Evolutionary conservation across 169 alveolate genomes (phyloP).

Genomic region (Cryptosporidium sp.): DNA sequence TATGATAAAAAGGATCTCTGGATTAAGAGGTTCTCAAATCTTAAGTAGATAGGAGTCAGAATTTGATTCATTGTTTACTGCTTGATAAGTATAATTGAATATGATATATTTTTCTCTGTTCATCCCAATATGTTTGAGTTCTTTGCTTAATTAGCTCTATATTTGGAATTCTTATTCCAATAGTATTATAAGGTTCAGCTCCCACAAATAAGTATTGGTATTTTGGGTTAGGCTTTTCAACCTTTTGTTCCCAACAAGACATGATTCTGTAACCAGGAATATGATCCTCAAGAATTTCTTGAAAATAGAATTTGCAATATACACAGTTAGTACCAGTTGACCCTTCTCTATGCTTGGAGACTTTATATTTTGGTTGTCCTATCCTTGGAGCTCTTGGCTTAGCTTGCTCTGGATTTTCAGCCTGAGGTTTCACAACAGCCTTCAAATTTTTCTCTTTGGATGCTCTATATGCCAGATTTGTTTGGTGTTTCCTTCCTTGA

Average conservation of each 20-base stretch:
- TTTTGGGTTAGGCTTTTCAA: conserved; percentile 93
- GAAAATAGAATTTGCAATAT: conserved; percentile 31
- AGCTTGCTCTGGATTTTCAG: conserved; percentile 76
- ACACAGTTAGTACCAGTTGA: conserved; percentile 27
- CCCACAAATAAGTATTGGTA: conserved; percentile 97
- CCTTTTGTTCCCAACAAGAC: conserved; percentile 96
- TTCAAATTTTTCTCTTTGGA: conserved; percentile 92
- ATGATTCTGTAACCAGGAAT: conserved; percentile 93
- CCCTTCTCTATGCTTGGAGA: conserved; percentile 59
- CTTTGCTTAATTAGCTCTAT: conserved; percentile 88
- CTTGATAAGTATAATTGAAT: conserved; percentile 83
- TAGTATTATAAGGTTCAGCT: conserved; percentile 98
- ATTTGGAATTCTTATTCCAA: conserved; percentile 97
- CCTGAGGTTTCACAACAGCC: conserved; percentile 83
- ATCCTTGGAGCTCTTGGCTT: conserved; percentile 79
- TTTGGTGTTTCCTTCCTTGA: conserved; percentile 97
- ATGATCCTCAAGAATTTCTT: conserved; percentile 75
- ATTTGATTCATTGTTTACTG: background rate
- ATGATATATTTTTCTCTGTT: conserved; percentile 90
- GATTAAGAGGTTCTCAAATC: conserved; percentile 42
- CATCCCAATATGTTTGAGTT: conserved; percentile 94
- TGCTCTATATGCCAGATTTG: conserved; percentile 95
- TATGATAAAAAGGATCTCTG: background rate
- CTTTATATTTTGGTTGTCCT: conserved; percentile 71
- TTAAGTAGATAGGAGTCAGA: background rate